These are phyloP conservation scores for Lentinula detonsa DNA, from an alignment of 768 basidiomycete genomes.

Conservation along the genomic window DNA sequence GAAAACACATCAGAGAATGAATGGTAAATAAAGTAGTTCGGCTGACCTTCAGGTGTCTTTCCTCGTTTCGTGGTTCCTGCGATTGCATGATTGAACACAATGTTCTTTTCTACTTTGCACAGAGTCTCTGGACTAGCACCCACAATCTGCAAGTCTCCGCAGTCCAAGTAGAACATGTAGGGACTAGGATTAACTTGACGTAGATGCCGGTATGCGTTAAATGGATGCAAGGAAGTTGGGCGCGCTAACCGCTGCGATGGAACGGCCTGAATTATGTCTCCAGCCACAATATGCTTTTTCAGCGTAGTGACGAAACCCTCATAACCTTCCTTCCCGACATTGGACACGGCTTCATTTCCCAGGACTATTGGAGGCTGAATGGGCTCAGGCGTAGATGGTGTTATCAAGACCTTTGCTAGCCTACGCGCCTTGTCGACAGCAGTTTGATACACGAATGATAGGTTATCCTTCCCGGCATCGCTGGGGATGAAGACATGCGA, in stretches of 20 bases:
- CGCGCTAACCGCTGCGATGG: slow-evolving; percentile 88
- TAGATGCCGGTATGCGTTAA: slow-evolving; percentile 93
- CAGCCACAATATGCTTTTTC: slow-evolving; percentile 91
- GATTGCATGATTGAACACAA: slow-evolving; percentile 96
- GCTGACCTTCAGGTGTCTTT: slow-evolving; percentile 74
- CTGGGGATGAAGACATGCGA: slow-evolving; percentile 90
- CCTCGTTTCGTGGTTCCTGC: slow-evolving; percentile 93
- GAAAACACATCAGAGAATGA: not conserved
- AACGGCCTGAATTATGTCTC: slow-evolving; percentile 98
- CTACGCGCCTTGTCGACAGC: slow-evolving; percentile 78
- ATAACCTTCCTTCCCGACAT: slow-evolving; percentile 92
- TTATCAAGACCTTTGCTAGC: slow-evolving; percentile 66
- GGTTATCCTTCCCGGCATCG: slow-evolving; percentile 56
- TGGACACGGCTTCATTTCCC: slow-evolving; percentile 69
- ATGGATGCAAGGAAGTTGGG: slow-evolving; percentile 86
- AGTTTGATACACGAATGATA: slow-evolving; percentile 84
- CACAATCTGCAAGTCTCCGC: slow-evolving; percentile 90
- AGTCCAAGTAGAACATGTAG: slow-evolving; percentile 98
- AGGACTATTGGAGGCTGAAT: slow-evolving; percentile 60
- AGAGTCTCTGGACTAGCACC: slow-evolving; percentile 97
- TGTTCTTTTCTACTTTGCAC: slow-evolving; percentile 89
- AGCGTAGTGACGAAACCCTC: slow-evolving; percentile 85
- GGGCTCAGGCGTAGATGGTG: slow-evolving; percentile 52
- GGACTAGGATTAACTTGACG: slow-evolving; percentile 96
- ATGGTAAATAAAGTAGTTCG: not conserved